Evolutionary conservation across 192 early-diverging fungal genomes (phyloP), one percentile per base, ranked within the genome.

Genomic region (Dissophora globulifera): DNA sequence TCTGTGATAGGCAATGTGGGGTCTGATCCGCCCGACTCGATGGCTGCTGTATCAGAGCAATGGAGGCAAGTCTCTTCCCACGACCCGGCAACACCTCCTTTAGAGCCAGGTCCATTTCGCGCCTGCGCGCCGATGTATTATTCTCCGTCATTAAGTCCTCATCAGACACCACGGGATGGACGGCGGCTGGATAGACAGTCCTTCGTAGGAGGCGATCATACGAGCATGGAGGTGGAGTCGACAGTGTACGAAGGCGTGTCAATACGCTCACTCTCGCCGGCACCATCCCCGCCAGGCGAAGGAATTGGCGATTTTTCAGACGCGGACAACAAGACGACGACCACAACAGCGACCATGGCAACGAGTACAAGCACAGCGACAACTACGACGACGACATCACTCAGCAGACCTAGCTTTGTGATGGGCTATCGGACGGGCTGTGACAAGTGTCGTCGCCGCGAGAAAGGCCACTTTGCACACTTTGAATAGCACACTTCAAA

Each of bases 401-500:
- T 6, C 10, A 32, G 62, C 0, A 42, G 57, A 32, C 4, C 2
- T 2, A 33, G 22, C 12, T 54, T 67, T 38, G 58, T 67, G 13
- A 76, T 76, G 63, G 72, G 72, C 1, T 76, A 41, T 30, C 54
- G 63, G 4, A 19, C 72, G n/a, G 57, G 50, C 33, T 76, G 72
- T 16, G 72, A 67, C 26, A 27, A 32, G 29, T 76, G 72, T 26
- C 57, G 46, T 10, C 62, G 72, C 2, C 62, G 58, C 15, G 72
- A 76, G 27, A 76, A 50, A 29, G 72, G 72, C 1, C 72, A 76
- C 46, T 67, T 66, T 67, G 72, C 72, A 8, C 72, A 76, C 38
- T 50, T 52, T 52, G 54, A 25, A 31, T 43, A 20, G 19, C 35
- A 30, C n/a, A n/a, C n/a, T n/a, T n/a, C n/a, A n/a, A n/a, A n/a